Evolutionary conservation across 1,284 basidiomycete species (phyloP), one percentile per base, ranked within the genome.

Genomic region (Rhizopogon hawkerae): DNA sequence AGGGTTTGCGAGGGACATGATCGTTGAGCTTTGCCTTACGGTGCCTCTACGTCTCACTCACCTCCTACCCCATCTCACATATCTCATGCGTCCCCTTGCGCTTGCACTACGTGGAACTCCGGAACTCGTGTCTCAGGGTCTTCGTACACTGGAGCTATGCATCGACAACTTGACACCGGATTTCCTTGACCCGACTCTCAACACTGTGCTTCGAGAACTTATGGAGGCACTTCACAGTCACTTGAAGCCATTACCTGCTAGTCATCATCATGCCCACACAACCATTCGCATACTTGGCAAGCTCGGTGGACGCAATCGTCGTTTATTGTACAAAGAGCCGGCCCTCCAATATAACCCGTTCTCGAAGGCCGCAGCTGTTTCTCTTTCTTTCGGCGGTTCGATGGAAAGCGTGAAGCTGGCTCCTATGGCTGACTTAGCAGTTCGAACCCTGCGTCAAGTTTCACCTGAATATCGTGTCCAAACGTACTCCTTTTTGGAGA

Each of bases 141-240:
- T 99, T 31, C 83, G 97, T 4, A 98, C 96, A 0, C 79, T 99
- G 52, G 97, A 99, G 68, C 77, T 99, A n/a, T 98, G 95, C 69
- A 97, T 99, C 64, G 97, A 99, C 73, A 99, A 98, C 62, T 77
- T 99, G 21, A 98, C 94, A 0, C 92, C 94, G 14, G 96, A 98
- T 65, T 99, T 98, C 74, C 77, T 99, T 24, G 96, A 98, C 61
- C 97, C 96, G 0, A 96, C 94, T 1, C 83, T 99, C 62, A 90
- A 85, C 54, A 92, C 92, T 0, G 92, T 97, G 34, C 75, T 96
- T 39, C 78, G 92, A 39, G 94, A 98, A 56, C 77, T 99, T 53
- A 98, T 96, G 91, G 87, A 89, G 54, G 95, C 94, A 0, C 75
- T 98, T 18, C 91, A 95, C 66, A 85, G 81, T 56, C 86, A 94